Evolutionary conservation across 2,329 filamentous ascomycete genomes (phyloP), one percentile per base, ranked within the genome.

Genomic region (Aspergillus phoenicis): DNA sequence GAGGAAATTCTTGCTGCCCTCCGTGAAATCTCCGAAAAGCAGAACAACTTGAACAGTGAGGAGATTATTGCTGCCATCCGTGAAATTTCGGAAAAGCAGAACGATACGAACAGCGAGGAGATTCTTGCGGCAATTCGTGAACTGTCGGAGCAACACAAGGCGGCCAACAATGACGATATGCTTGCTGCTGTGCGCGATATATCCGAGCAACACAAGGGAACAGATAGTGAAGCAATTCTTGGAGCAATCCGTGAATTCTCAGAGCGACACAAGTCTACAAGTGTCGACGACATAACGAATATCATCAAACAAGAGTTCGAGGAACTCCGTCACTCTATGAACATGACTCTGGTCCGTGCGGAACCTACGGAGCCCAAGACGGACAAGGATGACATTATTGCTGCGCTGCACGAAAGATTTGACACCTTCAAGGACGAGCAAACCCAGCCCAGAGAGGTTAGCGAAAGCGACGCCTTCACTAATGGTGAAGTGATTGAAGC

Each of bases 311-410:
- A 83, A 33, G 87, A 90, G 67, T 83, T 90, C 52, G 84, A 86
- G 56, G 81, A 84, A 58, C 78, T 90, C 24, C 84, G 86, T 39
- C 84, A 87, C 52, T 67, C 71, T 8, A 70, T 74, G 62, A 71
- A 66, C n/a, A 69, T 67, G 64, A 73, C 65, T 17, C 57, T 75
- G 48, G 69, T 73, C 39, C 71, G 59, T n/a, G 57, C 79, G 4
- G 81, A 80, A 28, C 76, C 78, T 20, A 71, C 39, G 11, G 53
- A 56, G 15, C 39, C 53, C 26, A 56, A 39, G 11, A 72, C 52
- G 13, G 61, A 63, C 28, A 85, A 84, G 45, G 83, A 89, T 36
- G 90, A 93, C 54, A 84, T 94, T 26, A 82, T 96, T 1, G 73
- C 78, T 13, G 75, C 75, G 47, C 70, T 81, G 30, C 73, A 71